Base-by-base conservation (phyloP, 306 rosid species). In the Abrus pulchellus region DNA sequence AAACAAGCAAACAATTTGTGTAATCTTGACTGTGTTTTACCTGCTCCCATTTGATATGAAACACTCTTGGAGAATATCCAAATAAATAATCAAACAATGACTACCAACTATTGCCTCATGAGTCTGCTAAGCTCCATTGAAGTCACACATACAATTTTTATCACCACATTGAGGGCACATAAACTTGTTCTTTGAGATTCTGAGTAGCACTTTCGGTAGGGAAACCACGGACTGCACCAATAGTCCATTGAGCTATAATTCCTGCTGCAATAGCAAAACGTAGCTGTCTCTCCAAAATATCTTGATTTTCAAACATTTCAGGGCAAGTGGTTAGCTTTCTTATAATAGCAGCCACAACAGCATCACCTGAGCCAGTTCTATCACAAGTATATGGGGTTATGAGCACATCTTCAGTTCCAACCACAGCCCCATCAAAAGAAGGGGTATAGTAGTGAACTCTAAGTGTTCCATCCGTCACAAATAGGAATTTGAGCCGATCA, bases 131-230 rank as follows among this genome's bases (percentile, higher is more conserved):
- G 55, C 70, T 68, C 61, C 52, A 70, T 20, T 44, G 53, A 77
- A 53, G 72, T 38, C 34, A 43, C 50, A 69, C 36, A 38, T 5
- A 29, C 71, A 75, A 30, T 43, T 63, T 75, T 62, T 50, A 49
- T 79, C 90, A 93, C 99, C 99, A 96, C 97, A 96, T 48, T 56
- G 97, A 92, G 83, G 99, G 99, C 29, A 92, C 92, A 78, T 90
- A 96, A 84, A 96, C 99, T 85, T 96, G 97, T 83, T 96, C 99
- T 86, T 96, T 96, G 38, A 96, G 90, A 89, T 93, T 96, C 85
- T 96, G 98, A 2, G 98, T n/a, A 9, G 99, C 99, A 84, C 96
- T 95, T 86, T 95, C 99, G 2, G 97, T 87, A 48, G 99, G 99
- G 68, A 93, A 93, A 44, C 97, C 91, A 87, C 97, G 83, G 8